Evolutionary conservation across 2,329 filamentous ascomycete species (phyloP).

Genomic region (Penicillium sp.): DNA sequence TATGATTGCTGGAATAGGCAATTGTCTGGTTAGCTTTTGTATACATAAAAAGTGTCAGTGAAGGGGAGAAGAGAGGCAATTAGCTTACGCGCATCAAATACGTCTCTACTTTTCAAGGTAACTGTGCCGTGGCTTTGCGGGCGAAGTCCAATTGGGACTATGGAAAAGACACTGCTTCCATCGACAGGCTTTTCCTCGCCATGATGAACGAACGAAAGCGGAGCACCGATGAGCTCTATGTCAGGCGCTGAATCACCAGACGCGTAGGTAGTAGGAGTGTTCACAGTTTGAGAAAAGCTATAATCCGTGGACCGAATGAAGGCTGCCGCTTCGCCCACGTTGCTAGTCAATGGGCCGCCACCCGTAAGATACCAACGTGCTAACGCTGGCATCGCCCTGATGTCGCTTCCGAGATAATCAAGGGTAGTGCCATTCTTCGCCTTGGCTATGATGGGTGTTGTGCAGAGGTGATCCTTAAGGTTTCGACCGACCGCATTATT

Average conservation of each 20-base stretch:
- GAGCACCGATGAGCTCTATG: slow-evolving; percentile 21
- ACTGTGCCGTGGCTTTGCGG: slow-evolving; percentile 23
- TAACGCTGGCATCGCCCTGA: slow-evolving; percentile 18
- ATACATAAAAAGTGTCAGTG: neutral
- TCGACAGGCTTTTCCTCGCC: slow-evolving; percentile 18
- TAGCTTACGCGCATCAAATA: slow-evolving; percentile 20
- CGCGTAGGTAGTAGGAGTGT: slow-evolving; percentile 5
- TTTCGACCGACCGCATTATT: slow-evolving; percentile 21
- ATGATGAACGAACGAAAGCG: slow-evolving; percentile 21
- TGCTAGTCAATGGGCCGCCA: slow-evolving; percentile 19
- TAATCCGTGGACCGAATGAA: slow-evolving; percentile 21
- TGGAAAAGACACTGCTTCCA: slow-evolving; percentile 11
- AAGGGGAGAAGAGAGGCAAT: neutral
- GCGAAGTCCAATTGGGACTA: slow-evolving; percentile 17
- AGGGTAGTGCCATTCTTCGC: slow-evolving; percentile 18
- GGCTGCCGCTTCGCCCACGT: slow-evolving; percentile 21
- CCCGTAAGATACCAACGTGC: slow-evolving; percentile 20
- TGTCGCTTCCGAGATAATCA: slow-evolving; percentile 18
- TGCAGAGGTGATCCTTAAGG: slow-evolving; percentile 22
- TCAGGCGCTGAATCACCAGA: slow-evolving; percentile 16
- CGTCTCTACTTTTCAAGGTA: slow-evolving; percentile 19
- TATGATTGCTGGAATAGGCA: slow-evolving; percentile 14
- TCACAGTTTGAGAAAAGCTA: slow-evolving; percentile 9
- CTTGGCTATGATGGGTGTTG: slow-evolving; percentile 21
- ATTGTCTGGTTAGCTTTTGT: neutral